phyloP scores from a whole-genome alignment of 2,329 filamentous ascomycete species.

The Fusarium xylarioides region DNA sequence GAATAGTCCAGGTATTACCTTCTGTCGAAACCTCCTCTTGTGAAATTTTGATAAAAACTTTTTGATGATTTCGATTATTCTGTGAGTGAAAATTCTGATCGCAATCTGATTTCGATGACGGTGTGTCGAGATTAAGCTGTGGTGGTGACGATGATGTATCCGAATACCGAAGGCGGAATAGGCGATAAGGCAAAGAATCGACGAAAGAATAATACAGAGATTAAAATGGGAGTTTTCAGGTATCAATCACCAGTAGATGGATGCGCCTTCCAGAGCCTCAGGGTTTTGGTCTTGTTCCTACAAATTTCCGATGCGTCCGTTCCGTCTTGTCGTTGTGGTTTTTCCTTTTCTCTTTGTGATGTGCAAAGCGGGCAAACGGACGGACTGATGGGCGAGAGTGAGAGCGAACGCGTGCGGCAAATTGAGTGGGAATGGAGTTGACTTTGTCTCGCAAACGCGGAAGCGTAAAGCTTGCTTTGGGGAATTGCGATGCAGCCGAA shows the following conservation, averaged over 20 bases:
- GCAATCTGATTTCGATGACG: constrained; percentile 36
- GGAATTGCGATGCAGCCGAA: constrained; percentile 33
- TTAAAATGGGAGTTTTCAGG: constrained; percentile 38
- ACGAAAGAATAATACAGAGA: constrained; percentile 44
- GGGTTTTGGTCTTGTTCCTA: constrained; percentile 33
- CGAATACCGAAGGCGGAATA: constrained; percentile 25
- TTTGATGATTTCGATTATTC: constrained; percentile 41
- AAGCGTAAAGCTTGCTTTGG: constrained; percentile 18
- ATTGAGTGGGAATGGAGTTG: constrained; percentile 30
- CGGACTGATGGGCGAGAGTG: constrained; percentile 3
- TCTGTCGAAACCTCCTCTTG: constrained; percentile 27
- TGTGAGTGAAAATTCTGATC: constrained; percentile 35
- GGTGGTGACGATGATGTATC: constrained; percentile 14
- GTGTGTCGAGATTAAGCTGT: constrained; percentile 39
- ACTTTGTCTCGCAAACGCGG: constrained; percentile 37
- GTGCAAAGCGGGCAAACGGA: constrained; percentile 25
- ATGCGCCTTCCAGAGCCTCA: constrained; percentile 44
- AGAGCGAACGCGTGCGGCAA: constrained; percentile 20
- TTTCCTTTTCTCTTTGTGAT: constrained; percentile 23
- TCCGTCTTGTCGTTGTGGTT: constrained; percentile 26
- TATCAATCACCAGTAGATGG: constrained; percentile 44
- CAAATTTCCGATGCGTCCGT: constrained; percentile 31
- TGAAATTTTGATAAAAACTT: constrained; percentile 32
- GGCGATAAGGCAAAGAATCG: constrained; percentile 42
- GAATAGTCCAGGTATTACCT: constrained; percentile 29